Evolutionary conservation across 306 rosid species (phyloP).

Genomic region (Inga leiocalycina): DNA sequence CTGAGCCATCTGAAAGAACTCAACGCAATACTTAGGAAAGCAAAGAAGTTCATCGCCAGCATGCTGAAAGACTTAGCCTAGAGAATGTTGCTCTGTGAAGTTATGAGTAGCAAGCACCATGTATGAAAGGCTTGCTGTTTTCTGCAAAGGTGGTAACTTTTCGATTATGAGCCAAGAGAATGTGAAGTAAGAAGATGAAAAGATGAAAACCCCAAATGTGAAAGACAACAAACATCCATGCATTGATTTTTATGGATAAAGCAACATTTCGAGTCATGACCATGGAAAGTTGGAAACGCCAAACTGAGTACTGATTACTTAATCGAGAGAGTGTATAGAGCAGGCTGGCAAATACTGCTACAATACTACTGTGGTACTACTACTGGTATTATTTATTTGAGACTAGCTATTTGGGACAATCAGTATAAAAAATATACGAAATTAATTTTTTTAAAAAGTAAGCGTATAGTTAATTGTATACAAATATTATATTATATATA

Average conservation of each 20-base stretch:
- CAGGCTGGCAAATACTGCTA: no score
- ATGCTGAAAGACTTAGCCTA: slow-evolving; percentile 17
- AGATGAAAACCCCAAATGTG: not conserved
- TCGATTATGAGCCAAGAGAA: slow-evolving; percentile 10
- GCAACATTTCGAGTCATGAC: not conserved
- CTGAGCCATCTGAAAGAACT: slow-evolving; percentile 33
- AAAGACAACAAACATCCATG: not conserved
- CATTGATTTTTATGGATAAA: not conserved
- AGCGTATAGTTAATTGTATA: no score
- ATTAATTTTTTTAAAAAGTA: no score
- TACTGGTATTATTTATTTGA: no score
- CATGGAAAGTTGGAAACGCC: not conserved
- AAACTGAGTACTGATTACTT: not conserved
- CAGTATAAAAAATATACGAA: no score
- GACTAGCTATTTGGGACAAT: no score
- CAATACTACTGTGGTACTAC: no score
- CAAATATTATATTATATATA: no score
- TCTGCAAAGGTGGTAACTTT: slow-evolving; percentile 4
- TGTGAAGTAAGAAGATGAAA: not conserved
- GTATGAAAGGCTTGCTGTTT: not conserved
- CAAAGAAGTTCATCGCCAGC: slow-evolving; percentile 22
- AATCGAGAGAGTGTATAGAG: not conserved
- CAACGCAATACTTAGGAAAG: slow-evolving; percentile 33
- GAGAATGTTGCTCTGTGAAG: slow-evolving; percentile 10
- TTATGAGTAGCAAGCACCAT: not conserved